A percentile compares a stretch with the other conserved stretches of the same genome.
Evolutionary conservation across 2,329 filamentous ascomycete species (phyloP).

Genomic region (Epichloe scottii): DNA sequence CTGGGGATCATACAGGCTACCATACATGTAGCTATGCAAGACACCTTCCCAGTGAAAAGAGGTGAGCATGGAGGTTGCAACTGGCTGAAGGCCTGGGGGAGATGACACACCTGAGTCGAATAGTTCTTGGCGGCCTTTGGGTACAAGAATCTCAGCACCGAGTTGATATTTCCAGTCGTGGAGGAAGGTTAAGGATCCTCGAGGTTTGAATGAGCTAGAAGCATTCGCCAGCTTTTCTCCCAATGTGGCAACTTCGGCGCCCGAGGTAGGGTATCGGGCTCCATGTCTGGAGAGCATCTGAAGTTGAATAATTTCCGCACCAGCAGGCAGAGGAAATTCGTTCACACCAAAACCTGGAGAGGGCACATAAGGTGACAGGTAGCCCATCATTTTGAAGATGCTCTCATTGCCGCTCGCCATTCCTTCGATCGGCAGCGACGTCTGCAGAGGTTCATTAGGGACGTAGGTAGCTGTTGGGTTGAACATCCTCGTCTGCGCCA

Average conservation of each 20-base stretch:
- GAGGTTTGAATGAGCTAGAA: conserved; percentile 39
- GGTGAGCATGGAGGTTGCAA: background rate
- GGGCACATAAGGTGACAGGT: conserved; percentile 55
- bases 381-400: conserved; percentile 60
- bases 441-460: conserved; percentile 59
- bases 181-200: conserved; percentile 50
- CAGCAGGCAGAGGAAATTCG: conserved; percentile 55
- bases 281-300: conserved; percentile 65
- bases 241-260: conserved; percentile 40
- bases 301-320: conserved; percentile 56
- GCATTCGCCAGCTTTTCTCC: conserved; percentile 45
- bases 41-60: conserved; percentile 31
- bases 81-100: background rate
- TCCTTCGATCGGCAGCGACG: conserved; percentile 52
- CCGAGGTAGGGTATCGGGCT: conserved; percentile 56
- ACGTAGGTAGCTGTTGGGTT: conserved; percentile 53
- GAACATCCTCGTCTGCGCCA: conserved; percentile 58
- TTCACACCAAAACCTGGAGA: conserved; percentile 63
- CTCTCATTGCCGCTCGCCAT: conserved; percentile 42
- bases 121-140: conserved; percentile 59
- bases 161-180: conserved; percentile 57
- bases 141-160: conserved; percentile 59
- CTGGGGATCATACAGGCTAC: conserved; percentile 55
- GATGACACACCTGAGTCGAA: conserved; percentile 43
- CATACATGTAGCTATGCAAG: conserved; percentile 62